Evolutionary conservation across 2,329 filamentous ascomycete genomes (phyloP).

Genomic region (Pseudonectria foliicola): DNA sequence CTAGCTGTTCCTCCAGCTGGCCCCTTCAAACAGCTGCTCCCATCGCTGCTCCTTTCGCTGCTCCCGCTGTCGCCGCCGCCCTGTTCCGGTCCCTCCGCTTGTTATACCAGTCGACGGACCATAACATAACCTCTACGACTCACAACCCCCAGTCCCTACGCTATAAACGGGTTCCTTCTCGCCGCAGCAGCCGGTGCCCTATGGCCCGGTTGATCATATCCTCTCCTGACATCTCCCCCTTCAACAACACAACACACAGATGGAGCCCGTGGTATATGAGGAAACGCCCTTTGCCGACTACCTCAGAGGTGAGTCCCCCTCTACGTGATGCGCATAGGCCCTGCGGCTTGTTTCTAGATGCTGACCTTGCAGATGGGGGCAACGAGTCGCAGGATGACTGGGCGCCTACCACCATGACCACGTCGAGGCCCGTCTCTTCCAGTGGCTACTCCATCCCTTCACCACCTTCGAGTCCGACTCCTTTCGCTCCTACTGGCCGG

Average conservation of each 20-base stretch:
- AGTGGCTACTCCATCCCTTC: conserved; percentile 33
- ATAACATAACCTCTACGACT: no score
- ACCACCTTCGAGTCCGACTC: conserved; percentile 39
- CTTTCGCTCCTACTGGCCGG: conserved; percentile 50
- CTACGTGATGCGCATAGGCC: no score
- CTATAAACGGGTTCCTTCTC: background rate
- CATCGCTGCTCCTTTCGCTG: no score
- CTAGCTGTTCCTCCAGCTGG: no score
- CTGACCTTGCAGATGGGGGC: conserved; percentile 37
- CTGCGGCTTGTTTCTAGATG: background rate
- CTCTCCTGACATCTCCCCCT: conserved; percentile 13
- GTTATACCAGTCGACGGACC: no score
- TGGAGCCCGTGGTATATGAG: conserved; percentile 85
- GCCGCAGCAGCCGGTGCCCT: conserved; percentile 13
- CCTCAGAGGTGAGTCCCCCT: conserved; percentile 61
- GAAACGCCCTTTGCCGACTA: conserved; percentile 84
- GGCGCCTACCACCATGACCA: conserved; percentile 32
- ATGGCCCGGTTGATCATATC: conserved; percentile 24
- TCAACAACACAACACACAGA: conserved; percentile 24
- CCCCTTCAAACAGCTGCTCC: no score
- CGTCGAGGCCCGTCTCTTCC: conserved; percentile 26
- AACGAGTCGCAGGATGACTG: conserved; percentile 39
- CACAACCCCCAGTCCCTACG: background rate
- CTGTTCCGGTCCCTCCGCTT: no score
- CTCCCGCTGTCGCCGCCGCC: no score